Conservation (phyloP, 371 early-diverging fungal genomes). For the Nematocida ausubeli region DNA sequence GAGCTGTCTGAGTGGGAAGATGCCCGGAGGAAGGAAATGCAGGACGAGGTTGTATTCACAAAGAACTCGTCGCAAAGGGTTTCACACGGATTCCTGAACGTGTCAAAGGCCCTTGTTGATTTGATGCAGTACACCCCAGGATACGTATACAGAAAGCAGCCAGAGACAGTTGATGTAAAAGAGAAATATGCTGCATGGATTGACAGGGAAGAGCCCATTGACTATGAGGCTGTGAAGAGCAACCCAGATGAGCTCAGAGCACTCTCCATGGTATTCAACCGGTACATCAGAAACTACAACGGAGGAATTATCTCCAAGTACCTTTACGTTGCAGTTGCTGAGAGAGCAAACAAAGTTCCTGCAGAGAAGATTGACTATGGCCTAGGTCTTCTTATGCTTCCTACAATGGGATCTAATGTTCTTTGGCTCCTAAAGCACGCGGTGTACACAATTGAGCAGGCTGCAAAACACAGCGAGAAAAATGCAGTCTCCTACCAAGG, state of each 20-base stretch:
- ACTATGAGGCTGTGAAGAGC: constrained; percentile 16
- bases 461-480: background rate
- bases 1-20: background rate
- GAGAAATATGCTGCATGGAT: constrained; percentile 30
- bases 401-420: constrained; percentile 19
- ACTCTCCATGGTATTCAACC: constrained; percentile 51
- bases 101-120: constrained; percentile 13
- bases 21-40: background rate
- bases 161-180: constrained; percentile 5
- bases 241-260: constrained; percentile 38
- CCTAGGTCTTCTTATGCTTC: constrained; percentile 31
- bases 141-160: constrained; percentile 30
- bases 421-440: constrained; percentile 51
- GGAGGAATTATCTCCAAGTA: constrained; percentile 37
- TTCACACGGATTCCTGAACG: constrained; percentile 34
- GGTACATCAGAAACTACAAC: constrained; percentile 46
- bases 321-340: constrained; percentile 19
- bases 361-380: constrained; percentile 29
- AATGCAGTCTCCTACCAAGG: constrained; percentile 45
- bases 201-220: background rate
- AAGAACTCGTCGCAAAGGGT: constrained; percentile 14
- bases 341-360: background rate
- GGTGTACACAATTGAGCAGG: constrained; percentile 40
- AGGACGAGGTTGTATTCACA: background rate
- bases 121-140: constrained; percentile 19